These are phyloP conservation scores for Luffa aegyptiaca DNA, from an alignment of 306 rosid species.

Conservation along the genomic window DNA sequence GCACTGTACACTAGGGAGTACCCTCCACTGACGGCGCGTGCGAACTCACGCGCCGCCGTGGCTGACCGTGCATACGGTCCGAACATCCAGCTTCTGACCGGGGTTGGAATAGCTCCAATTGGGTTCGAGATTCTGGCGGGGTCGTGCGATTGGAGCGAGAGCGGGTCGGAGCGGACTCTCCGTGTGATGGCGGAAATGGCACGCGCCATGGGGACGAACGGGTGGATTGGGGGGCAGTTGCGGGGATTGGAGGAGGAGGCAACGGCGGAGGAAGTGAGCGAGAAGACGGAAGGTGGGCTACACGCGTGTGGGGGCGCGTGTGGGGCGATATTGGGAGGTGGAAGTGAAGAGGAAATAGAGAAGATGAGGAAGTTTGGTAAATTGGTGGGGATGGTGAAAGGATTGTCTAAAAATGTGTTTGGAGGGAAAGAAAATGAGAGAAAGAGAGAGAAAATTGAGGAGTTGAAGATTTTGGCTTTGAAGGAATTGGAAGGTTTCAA, in stretches of 20 bases:
- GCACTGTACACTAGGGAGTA: conserved; percentile 33
- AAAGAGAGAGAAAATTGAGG: conserved; percentile 2
- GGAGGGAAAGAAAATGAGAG: conserved; percentile 15
- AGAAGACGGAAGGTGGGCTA: conserved; percentile 42
- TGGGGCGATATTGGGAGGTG: conserved; percentile 68
- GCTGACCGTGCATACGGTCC: conserved; percentile 7
- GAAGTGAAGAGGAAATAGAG: conserved; percentile 42
- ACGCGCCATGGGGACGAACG: conserved; percentile 44
- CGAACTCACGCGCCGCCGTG: not conserved
- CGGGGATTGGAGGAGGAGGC: not conserved
- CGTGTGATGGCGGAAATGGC: conserved; percentile 47
- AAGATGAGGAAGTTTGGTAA: conserved; percentile 34
- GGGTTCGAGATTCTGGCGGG: conserved; percentile 40
- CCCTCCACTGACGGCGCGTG: conserved; percentile 17
- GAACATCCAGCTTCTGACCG: conserved; percentile 35
- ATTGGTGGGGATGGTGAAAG: conserved; percentile 34
- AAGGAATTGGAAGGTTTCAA: conserved; percentile 29
- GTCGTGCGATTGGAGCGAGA: conserved; percentile 18
- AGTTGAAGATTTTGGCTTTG: conserved; percentile 27
- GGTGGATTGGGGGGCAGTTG: conserved; percentile 31
- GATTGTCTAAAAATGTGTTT: conserved; percentile 8
- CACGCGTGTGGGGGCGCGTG: conserved; percentile 66
- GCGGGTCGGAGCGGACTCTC: conserved; percentile 26
- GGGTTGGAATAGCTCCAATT: conserved; percentile 38
- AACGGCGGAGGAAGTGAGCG: not conserved